A percentile compares a stretch with the other conserved stretches of the same genome.
phyloP scores from a whole-genome alignment of 2,329 filamentous ascomycete species.

The Nemania sp. region DNA sequence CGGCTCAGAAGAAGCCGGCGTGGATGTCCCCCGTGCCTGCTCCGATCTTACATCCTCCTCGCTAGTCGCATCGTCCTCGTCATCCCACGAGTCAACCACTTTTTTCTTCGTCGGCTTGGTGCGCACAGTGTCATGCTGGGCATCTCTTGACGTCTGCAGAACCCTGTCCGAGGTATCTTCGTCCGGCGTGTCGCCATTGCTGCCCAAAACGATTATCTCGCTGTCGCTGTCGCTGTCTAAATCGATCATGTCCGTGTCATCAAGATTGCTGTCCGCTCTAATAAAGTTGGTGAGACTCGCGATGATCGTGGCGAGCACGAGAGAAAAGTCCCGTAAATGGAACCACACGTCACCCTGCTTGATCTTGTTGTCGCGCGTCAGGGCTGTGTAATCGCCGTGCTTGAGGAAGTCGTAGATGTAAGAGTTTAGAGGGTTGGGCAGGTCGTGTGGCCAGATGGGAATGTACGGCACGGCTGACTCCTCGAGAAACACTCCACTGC shows the following conservation, averaged over 20 bases:
- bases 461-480: constrained; percentile 73
- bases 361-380: constrained; percentile 68
- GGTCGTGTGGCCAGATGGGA: constrained; percentile 60
- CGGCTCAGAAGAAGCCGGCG: background rate
- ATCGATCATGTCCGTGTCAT: constrained; percentile 51
- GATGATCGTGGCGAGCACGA: constrained; percentile 71
- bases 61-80: constrained; percentile 33
- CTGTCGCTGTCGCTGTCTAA: constrained; percentile 45
- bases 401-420: constrained; percentile 79
- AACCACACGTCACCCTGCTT: constrained; percentile 72
- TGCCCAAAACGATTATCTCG: constrained; percentile 50
- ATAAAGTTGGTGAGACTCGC: constrained; percentile 64
- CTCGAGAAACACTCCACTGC: constrained; percentile 74
- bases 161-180: constrained; percentile 26
- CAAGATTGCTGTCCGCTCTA: constrained; percentile 49
- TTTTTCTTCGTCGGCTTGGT: constrained; percentile 43
- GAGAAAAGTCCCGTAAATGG: constrained; percentile 61
- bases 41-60: background rate
- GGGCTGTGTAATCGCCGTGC: constrained; percentile 64
- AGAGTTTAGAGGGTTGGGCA: constrained; percentile 59
- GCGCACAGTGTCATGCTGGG: background rate
- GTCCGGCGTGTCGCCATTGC: constrained; percentile 33
- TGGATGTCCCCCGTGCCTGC: background rate
- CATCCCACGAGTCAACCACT: constrained; percentile 56
- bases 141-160: background rate